A percentile compares a stretch with the other conserved stretches of the same genome.
phyloP scores from a whole-genome alignment of 2,329 filamentous ascomycete species.

The Nigrospora oryzae region DNA sequence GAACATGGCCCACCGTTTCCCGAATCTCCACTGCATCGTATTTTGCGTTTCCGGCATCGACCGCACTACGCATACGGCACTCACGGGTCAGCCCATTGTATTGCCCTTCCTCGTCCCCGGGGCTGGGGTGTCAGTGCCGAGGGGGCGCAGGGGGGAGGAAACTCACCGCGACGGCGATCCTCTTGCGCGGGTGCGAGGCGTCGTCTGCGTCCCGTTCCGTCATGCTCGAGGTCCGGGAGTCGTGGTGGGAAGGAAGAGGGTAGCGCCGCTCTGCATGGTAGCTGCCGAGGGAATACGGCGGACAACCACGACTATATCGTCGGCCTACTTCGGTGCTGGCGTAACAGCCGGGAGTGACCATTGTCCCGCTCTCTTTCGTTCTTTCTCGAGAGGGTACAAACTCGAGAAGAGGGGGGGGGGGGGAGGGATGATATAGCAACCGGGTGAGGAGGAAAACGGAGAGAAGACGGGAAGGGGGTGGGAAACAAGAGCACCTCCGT shows the following conservation, averaged over 20 bases:
- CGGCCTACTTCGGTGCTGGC: slow-evolving; percentile 23
- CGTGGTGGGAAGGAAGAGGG: slow-evolving; percentile 26
- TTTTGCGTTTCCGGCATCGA: slow-evolving; percentile 87
- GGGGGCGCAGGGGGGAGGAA: not conserved
- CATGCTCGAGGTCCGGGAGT: slow-evolving; percentile 28
- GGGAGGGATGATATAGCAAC: too few species aligned
- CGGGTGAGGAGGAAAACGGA: too few species aligned
- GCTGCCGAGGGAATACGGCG: slow-evolving; percentile 23
- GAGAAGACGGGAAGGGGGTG: too few species aligned
- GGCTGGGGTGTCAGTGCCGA: not conserved
- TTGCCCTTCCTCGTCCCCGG: not conserved
- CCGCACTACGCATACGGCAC: slow-evolving; percentile 53
- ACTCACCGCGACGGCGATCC: slow-evolving; percentile 51
- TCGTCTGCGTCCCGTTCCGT: slow-evolving; percentile 32
- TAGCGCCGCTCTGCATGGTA: slow-evolving; percentile 26
- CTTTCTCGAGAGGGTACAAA: not conserved
- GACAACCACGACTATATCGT: slow-evolving; percentile 30
- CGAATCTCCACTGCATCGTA: slow-evolving; percentile 82
- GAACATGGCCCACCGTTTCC: slow-evolving; percentile 70
- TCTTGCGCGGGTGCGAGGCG: slow-evolving; percentile 40
- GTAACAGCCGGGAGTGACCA: slow-evolving; percentile 34
- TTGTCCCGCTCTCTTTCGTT: slow-evolving; percentile 16
- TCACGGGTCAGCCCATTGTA: not conserved
- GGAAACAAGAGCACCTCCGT: too few species aligned
- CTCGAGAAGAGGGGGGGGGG: too few species aligned